A percentile compares a stretch with the other conserved stretches of the same genome.
These are phyloP conservation scores for Phyllachora maydis DNA, from an alignment of 2,329 filamentous ascomycete genomes.

Conservation along the genomic window DNA sequence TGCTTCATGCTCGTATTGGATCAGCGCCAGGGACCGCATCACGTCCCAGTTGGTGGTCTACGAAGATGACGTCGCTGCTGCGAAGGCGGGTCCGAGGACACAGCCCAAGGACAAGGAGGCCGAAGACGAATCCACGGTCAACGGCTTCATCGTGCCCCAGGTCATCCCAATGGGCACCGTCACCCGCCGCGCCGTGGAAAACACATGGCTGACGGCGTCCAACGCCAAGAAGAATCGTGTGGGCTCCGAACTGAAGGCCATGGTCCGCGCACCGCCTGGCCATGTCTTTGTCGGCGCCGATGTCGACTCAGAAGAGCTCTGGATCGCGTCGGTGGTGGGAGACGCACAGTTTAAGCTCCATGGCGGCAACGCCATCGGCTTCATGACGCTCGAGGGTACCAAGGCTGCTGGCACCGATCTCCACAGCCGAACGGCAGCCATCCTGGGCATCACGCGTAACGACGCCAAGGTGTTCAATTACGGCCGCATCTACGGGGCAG, in stretches of 20 bases:
- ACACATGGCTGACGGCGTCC: conserved; percentile 93
- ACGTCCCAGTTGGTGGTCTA: conserved; percentile 93
- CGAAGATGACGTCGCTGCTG: conserved; percentile 37
- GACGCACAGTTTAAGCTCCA: conserved; percentile 91
- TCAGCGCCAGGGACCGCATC: conserved; percentile 83
- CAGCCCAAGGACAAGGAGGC: conserved; percentile 5
- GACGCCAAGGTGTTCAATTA: conserved; percentile 98
- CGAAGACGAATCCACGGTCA: conserved; percentile 8
- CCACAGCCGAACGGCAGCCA: conserved; percentile 81
- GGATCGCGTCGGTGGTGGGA: conserved; percentile 90
- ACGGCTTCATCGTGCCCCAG: conserved; percentile 84
- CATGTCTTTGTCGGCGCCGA: conserved; percentile 93
- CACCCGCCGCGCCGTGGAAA: conserved; percentile 83
- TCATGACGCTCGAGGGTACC: conserved; percentile 95
- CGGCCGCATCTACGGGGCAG: conserved; percentile 95
- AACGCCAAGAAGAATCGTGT: conserved; percentile 95
- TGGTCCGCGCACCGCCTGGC: conserved; percentile 79
- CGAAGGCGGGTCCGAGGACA: conserved; percentile 2
- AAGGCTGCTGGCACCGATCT: conserved; percentile 87
- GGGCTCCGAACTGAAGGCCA: conserved; percentile 89
- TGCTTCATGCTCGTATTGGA: conserved; percentile 97
- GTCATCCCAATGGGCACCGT: conserved; percentile 98
- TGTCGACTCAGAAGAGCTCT: conserved; percentile 91
- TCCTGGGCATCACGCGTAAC: conserved; percentile 84
- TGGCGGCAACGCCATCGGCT: conserved; percentile 90